Evolutionary conservation across 192 early-diverging fungal species (phyloP).

Genomic region (Rhizoclosmatium sp.): DNA sequence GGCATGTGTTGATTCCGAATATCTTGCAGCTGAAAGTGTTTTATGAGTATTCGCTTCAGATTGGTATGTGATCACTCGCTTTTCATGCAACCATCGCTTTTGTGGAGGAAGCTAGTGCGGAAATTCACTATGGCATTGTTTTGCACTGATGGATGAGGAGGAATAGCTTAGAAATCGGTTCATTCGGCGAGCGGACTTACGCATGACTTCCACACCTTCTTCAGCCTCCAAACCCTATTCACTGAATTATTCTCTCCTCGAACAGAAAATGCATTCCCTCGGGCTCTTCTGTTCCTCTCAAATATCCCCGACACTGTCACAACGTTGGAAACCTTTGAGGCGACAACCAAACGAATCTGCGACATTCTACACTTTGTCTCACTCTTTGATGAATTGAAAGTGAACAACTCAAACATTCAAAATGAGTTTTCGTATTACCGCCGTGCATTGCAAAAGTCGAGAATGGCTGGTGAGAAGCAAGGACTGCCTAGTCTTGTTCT

Average conservation of each 20-base stretch:
- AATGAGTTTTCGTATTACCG: slow-evolving; percentile 99
- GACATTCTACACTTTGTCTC: slow-evolving; percentile 88
- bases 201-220: not conserved
- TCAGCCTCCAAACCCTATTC: no score
- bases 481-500: slow-evolving; percentile 35
- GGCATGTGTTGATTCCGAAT: slow-evolving; percentile 83
- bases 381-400: slow-evolving; percentile 94
- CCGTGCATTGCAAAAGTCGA: slow-evolving; percentile 82
- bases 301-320: slow-evolving; percentile 57
- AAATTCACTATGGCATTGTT: not conserved
- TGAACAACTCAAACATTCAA: slow-evolving; percentile 82
- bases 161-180: not conserved
- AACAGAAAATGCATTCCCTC: slow-evolving; percentile 28
- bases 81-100: not conserved
- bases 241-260: not conserved
- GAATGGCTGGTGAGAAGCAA: slow-evolving; percentile 50
- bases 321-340: slow-evolving; percentile 78
- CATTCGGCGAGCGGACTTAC: not conserved
- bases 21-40: slow-evolving; percentile 80
- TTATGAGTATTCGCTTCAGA: slow-evolving; percentile 78
- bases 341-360: slow-evolving; percentile 80
- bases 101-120: not conserved
- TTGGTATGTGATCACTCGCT: slow-evolving; percentile 63
- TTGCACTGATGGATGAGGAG: not conserved
- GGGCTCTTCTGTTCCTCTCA: slow-evolving; percentile 53